These are phyloP conservation scores for Naganishia vishniacii DNA, from an alignment of 768 basidiomycete species.

Conservation along the genomic window DNA sequence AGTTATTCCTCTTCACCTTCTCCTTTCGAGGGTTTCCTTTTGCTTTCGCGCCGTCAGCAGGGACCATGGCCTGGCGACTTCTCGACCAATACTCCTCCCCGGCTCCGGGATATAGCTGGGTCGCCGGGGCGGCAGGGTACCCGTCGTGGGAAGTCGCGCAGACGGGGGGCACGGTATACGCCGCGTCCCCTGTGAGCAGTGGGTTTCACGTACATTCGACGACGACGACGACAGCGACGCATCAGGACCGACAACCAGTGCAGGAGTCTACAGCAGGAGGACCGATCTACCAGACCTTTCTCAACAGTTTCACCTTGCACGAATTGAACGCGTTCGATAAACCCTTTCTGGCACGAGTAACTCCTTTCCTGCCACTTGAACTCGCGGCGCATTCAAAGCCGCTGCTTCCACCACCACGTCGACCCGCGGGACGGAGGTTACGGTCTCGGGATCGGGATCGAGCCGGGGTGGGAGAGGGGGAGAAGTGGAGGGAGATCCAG, in stretches of 20 bases:
- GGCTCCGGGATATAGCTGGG: too few relatives aligned
- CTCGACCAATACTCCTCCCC: not conserved
- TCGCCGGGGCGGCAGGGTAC: too few relatives aligned
- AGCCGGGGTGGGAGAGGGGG: not conserved
- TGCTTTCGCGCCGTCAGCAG: too few relatives aligned
- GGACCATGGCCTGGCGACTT: slow-evolving; percentile 4
- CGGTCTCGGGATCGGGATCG: not conserved
- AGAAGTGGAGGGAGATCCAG: not conserved
- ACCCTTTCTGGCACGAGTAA: not conserved
- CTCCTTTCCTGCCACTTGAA: not conserved
- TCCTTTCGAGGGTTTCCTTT: too few relatives aligned
- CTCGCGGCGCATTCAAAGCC: not conserved
- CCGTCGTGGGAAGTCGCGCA: too few relatives aligned
- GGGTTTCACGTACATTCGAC: not conserved
- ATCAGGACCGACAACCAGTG: not conserved
- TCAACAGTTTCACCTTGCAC: not conserved
- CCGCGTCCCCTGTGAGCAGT: not conserved
- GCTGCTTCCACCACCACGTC: not conserved
- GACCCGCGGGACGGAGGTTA: not conserved
- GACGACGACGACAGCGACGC: not conserved
- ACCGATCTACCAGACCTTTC: not conserved
- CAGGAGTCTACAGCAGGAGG: not conserved
- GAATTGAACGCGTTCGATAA: not conserved
- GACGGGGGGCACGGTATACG: not conserved
- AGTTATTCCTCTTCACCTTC: too few relatives aligned